Evolutionary conservation across 176 grass and related monocot genomes (phyloP).

Genomic region (Triticum dicoccoides): DNA sequence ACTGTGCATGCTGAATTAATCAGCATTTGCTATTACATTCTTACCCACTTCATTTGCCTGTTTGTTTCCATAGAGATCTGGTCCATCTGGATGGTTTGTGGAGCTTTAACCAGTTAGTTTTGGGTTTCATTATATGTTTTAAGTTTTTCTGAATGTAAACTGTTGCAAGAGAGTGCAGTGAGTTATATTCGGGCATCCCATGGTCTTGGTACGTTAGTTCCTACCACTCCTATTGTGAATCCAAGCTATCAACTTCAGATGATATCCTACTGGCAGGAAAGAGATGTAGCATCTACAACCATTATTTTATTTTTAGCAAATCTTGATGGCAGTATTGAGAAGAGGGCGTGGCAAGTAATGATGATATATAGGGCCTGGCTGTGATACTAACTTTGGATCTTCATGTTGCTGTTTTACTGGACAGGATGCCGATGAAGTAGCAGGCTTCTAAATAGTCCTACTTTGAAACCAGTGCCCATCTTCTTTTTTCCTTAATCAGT

Average conservation of each 20-base stretch:
- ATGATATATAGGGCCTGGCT: not conserved
- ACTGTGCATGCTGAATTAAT: not conserved
- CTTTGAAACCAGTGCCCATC: not conserved
- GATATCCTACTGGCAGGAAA: not conserved
- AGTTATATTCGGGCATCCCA: not conserved
- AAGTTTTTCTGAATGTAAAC: not conserved
- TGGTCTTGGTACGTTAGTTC: not conserved
- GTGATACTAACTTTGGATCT: not conserved
- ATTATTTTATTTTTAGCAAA: slow-evolving; percentile 7
- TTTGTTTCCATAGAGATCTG: not conserved
- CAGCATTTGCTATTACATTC: not conserved
- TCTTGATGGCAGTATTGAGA: not conserved
- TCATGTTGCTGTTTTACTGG: not conserved
- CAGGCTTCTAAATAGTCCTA: not conserved
- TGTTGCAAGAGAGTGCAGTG: not conserved
- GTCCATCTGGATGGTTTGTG: not conserved
- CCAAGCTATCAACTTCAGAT: not conserved
- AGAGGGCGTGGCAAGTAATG: not conserved
- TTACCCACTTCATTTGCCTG: not conserved
- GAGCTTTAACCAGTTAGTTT: not conserved
- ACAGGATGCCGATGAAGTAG: not conserved
- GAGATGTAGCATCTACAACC: not conserved
- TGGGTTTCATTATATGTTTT: not conserved
- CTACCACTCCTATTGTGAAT: not conserved
- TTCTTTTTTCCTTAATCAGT: not conserved